phyloP scores from a whole-genome alignment of 768 basidiomycete species.

The Agrocybe pediades region DNA sequence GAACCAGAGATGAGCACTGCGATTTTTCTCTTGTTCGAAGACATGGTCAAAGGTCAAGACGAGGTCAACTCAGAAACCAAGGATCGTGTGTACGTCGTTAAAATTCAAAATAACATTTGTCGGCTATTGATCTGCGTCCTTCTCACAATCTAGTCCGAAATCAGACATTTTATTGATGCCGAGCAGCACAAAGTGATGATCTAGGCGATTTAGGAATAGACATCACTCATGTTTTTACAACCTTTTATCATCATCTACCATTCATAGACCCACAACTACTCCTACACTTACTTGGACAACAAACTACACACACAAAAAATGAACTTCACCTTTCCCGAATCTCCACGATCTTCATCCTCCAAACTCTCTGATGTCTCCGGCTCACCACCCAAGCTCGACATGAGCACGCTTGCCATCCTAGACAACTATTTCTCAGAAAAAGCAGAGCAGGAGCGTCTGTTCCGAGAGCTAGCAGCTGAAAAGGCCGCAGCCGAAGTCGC shows the following conservation, averaged over 20 bases:
- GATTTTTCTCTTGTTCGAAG: conserved; percentile 29
- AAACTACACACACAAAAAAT: neutral
- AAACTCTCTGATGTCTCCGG: conserved; percentile 26
- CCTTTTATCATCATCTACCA: neutral
- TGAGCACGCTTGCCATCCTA: conserved; percentile 40
- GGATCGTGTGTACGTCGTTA: no score
- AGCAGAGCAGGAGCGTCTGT: conserved; percentile 44
- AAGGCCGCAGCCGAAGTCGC: conserved; percentile 34
- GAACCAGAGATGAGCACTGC: conserved; percentile 56
- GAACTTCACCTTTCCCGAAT: conserved; percentile 23
- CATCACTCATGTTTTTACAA: neutral
- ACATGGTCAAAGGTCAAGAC: conserved; percentile 14
- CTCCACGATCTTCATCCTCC: conserved; percentile 19
- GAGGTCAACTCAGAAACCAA: no score
- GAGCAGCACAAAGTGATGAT: no score
- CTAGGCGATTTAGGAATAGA: no score
- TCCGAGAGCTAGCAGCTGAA: conserved; percentile 38
- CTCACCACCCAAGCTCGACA: conserved; percentile 37
- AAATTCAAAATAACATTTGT: no score
- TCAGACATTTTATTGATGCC: neutral
- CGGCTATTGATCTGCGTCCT: no score
- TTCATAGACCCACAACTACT: no score
- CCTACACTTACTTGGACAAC: neutral
- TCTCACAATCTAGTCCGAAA: neutral
- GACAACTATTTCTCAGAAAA: conserved; percentile 40